A percentile compares a stretch with the other conserved stretches of the same genome.
Conservation (phyloP, 129 eudicot species). For the Artemisia annua region DNA sequence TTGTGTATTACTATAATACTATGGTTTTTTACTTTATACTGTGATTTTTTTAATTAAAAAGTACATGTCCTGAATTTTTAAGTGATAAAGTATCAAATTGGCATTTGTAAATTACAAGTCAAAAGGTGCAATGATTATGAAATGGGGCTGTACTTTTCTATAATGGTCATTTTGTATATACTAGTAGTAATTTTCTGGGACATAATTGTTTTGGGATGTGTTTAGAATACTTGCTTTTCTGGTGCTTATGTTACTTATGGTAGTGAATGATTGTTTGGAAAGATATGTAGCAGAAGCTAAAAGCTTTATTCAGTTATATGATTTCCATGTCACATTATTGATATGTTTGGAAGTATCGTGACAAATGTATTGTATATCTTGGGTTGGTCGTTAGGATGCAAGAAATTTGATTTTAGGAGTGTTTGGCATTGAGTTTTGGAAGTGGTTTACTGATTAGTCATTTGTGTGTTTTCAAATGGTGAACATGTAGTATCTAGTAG, state of each 20-base stretch:
- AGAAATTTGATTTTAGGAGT: background rate
- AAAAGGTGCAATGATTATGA: conserved; percentile 30
- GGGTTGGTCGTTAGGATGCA: conserved; percentile 9
- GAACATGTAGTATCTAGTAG: too few species aligned
- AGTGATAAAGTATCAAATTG: conserved; percentile 18
- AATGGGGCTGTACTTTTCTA: conserved; percentile 13
- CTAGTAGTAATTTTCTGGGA: background rate
- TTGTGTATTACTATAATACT: background rate
- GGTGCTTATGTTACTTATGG: background rate
- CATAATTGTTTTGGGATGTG: background rate
- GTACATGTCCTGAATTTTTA: background rate
- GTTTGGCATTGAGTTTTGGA: too few species aligned
- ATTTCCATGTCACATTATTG: background rate
- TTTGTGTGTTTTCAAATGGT: too few species aligned
- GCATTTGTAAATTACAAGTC: conserved; percentile 13
- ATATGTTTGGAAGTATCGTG: background rate
- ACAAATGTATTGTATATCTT: background rate
- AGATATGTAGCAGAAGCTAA: background rate
- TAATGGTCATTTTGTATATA: background rate
- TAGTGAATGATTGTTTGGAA: conserved; percentile 1
- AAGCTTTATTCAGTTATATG: background rate
- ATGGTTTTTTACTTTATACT: background rate
- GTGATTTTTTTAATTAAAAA: background rate
- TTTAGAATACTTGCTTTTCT: background rate
- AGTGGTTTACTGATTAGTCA: too few species aligned